phyloP scores from a whole-genome alignment of 2,329 filamentous ascomycete genomes.

The Capronia coronata region DNA sequence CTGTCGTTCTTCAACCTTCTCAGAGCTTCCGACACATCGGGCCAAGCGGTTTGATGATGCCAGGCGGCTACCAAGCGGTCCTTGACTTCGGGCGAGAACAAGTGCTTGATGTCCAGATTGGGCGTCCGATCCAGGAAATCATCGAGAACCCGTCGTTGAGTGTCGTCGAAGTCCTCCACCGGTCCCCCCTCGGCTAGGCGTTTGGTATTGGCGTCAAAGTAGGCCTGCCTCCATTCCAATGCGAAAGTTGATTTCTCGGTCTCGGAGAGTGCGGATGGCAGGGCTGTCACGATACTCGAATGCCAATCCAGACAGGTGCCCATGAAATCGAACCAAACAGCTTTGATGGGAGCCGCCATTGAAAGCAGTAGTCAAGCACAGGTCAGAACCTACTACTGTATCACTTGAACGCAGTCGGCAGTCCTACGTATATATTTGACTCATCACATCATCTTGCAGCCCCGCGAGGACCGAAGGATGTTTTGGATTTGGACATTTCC shows the following conservation, averaged over 20 bases:
- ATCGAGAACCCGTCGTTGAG: conserved; percentile 41
- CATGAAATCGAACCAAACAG: conserved; percentile 54
- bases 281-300: conserved; percentile 33
- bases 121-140: conserved; percentile 32
- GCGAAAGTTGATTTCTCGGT: conserved; percentile 38
- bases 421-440: neutral
- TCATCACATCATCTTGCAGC: no score
- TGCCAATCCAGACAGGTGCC: conserved; percentile 55
- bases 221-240: conserved; percentile 47
- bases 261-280: conserved; percentile 34
- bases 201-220: conserved; percentile 43
- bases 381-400: neutral
- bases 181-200: conserved; percentile 35
- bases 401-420: neutral
- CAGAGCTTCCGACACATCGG: conserved; percentile 44
- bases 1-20: conserved; percentile 34
- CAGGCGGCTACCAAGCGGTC: conserved; percentile 36
- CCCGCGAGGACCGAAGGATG: no score
- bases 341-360: conserved; percentile 31
- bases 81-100: conserved; percentile 17
- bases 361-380: neutral
- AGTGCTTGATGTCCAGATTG: conserved; percentile 11
- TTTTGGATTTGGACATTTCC: no score
- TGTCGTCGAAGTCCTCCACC: conserved; percentile 49
- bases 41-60: conserved; percentile 49